Base-by-base conservation (phyloP, 805 yeast species). In the Pichia rugopelliculosa region DNA sequence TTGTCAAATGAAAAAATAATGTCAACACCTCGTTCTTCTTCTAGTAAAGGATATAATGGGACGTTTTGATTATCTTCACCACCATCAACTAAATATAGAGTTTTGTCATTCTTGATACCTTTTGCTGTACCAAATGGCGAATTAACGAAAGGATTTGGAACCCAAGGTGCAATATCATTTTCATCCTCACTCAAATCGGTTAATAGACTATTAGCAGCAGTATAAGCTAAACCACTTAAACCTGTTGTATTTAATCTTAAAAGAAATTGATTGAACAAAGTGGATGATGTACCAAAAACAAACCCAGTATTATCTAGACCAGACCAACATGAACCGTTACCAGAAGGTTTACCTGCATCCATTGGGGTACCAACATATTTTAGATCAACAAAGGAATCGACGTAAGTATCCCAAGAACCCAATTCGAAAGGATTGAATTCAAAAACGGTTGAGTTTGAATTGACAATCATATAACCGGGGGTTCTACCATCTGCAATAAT, bases 391-490 rank as follows among this genome's bases (percentile, higher is more conserved):
- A 89, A 88, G 3, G 83, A 68, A 47, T 74, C 70, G 46, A 86
- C 65, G 1, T 83, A 70, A 13, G 87, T 84, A 60, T 89, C 96
- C 95, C 95, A 88, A 5, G 95, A 81, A 13, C 96, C 96, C 59
- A 88, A 66, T 60, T 83, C 86, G 56, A 69, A 82, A 13, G 95
- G 90, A 43, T 73, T 75, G 54, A 78, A 64, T 54, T 80, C 79
- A 53, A 81, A 77, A 45, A 73, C 74, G 1, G 96, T 86, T 9
- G 95, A 81, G 68, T 87, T 88, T 27, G 66, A 60, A 50, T 75
- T 72, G 43, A 84, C 67, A 42, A 84, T 72, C 5, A 52, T 43
- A 4, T 84, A 72, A 24, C 78, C 79, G 11, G 87, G 87, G n/a
- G 74, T 69, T 65, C 87, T 71, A 42, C 86, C 87, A 58, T 79